Evolutionary conservation across 139 green algal species (phyloP).

Genomic region (Coccomyxa sp.): DNA sequence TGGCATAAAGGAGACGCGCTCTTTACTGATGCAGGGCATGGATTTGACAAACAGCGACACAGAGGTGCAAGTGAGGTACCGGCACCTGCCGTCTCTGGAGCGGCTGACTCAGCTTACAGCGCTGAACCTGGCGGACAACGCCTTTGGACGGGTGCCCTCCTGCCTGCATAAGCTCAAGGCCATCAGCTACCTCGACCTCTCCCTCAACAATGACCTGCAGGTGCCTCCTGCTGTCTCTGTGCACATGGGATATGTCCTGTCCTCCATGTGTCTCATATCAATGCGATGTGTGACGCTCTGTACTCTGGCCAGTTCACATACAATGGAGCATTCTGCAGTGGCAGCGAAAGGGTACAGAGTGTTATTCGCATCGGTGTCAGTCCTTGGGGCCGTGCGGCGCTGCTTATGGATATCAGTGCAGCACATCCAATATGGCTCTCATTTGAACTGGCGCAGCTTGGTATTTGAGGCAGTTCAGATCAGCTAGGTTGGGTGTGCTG

Average conservation of each 20-base stretch:
- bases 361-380: neutral
- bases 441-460: too few species aligned
- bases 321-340: neutral
- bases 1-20: neutral
- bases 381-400: too few species aligned
- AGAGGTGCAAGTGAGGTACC: neutral
- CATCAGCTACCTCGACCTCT: constrained; percentile 39
- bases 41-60: constrained; percentile 9
- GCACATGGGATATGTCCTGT: neutral
- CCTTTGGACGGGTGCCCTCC: constrained; percentile 29
- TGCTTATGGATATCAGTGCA: too few species aligned
- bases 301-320: neutral
- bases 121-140: constrained; percentile 50
- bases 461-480: too few species aligned
- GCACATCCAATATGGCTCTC: too few species aligned
- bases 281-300: neutral
- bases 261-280: neutral
- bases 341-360: neutral
- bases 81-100: constrained; percentile 33
- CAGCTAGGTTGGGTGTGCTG: too few species aligned
- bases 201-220: constrained; percentile 39
- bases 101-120: constrained; percentile 31
- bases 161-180: constrained; percentile 26
- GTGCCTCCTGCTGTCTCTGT: neutral
- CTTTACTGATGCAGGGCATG: constrained; percentile 4